Evolutionary conservation across 768 basidiomycete species (phyloP).

Genomic region (Filobasidium floriforme): DNA sequence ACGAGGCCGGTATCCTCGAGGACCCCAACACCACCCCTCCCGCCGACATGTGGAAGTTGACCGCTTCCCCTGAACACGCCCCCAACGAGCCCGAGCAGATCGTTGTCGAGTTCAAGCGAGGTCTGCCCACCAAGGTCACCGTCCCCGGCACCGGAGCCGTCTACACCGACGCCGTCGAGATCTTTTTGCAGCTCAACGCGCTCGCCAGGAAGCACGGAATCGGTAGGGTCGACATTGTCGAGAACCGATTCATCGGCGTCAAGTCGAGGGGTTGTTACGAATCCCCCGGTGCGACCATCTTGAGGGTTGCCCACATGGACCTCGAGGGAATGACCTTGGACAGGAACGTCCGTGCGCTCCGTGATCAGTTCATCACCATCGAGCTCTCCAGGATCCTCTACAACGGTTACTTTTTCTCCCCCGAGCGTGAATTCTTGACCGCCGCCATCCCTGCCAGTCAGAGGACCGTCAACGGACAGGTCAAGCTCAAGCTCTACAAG

Average conservation of each 20-base stretch:
- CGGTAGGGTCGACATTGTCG: slow-evolving; percentile 96
- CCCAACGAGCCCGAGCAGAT: slow-evolving; percentile 71
- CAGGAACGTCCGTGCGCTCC: slow-evolving; percentile 85
- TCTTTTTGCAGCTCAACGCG: slow-evolving; percentile 83
- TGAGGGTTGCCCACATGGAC: slow-evolving; percentile 90
- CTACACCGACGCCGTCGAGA: slow-evolving; percentile 85
- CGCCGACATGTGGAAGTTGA: slow-evolving; percentile 98
- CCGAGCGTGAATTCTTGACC: slow-evolving; percentile 90
- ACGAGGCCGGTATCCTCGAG: slow-evolving; percentile 97
- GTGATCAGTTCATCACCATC: slow-evolving; percentile 90
- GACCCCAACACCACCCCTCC: slow-evolving; percentile 93
- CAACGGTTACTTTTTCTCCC: slow-evolving; percentile 99
- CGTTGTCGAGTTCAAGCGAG: slow-evolving; percentile 73
- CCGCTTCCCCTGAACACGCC: slow-evolving; percentile 69
- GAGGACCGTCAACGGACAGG: slow-evolving; percentile 88
- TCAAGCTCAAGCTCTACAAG: slow-evolving; percentile 86
- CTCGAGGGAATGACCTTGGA: slow-evolving; percentile 97
- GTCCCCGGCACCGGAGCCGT: slow-evolving; percentile 51
- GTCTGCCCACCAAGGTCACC: slow-evolving; percentile 76
- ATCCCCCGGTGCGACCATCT: slow-evolving; percentile 89
- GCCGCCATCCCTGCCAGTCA: slow-evolving; percentile 87
- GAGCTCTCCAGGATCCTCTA: slow-evolving; percentile 86
- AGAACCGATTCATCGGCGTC: slow-evolving; percentile 98
- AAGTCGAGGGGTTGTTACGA: slow-evolving; percentile 99
- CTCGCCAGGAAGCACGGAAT: slow-evolving; percentile 91